A percentile compares a stretch with the other conserved stretches of the same genome.
phyloP scores from a whole-genome alignment of 192 early-diverging fungal species.

The Obelidium mucronatum region DNA sequence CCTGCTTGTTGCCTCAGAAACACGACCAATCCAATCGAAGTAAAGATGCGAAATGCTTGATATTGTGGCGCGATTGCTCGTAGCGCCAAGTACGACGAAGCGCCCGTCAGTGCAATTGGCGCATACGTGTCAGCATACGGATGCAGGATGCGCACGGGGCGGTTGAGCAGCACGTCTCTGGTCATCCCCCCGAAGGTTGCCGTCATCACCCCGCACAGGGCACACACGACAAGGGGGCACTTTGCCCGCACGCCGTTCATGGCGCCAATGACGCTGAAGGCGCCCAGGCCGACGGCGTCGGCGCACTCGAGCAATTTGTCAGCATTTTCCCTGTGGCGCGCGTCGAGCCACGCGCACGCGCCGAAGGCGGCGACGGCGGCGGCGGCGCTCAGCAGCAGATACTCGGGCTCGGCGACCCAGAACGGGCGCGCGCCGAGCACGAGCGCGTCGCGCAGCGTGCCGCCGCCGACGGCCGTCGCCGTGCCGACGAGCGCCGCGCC shows the following conservation, averaged over 20 bases:
- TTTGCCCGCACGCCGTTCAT: neutral
- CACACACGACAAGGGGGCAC: neutral
- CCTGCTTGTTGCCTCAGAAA: neutral
- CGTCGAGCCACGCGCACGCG: neutral
- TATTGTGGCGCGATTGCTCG: neutral
- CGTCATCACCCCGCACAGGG: neutral
- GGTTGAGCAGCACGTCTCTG: neutral
- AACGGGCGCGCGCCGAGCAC: neutral
- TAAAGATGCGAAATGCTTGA: neutral
- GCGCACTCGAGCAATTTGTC: neutral
- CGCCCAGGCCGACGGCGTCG: neutral
- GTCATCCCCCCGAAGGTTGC: neutral
- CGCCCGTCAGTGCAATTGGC: neutral
- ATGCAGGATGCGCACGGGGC: neutral
- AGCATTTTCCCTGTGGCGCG: neutral
- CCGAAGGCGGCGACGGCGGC: neutral
- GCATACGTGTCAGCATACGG: neutral
- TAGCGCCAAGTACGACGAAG: neutral
- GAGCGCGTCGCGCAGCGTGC: constrained; percentile 1
- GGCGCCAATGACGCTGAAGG: neutral
- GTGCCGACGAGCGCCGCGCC: neutral
- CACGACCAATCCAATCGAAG: neutral
- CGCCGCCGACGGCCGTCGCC: constrained; percentile 2
- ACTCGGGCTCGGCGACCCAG: constrained; percentile 1
- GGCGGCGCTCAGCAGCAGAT: neutral